A percentile compares a stretch with the other conserved stretches of the same genome.
Evolutionary conservation across 2,329 filamentous ascomycete species (phyloP).

Genomic region (Venturia aucupariae): DNA sequence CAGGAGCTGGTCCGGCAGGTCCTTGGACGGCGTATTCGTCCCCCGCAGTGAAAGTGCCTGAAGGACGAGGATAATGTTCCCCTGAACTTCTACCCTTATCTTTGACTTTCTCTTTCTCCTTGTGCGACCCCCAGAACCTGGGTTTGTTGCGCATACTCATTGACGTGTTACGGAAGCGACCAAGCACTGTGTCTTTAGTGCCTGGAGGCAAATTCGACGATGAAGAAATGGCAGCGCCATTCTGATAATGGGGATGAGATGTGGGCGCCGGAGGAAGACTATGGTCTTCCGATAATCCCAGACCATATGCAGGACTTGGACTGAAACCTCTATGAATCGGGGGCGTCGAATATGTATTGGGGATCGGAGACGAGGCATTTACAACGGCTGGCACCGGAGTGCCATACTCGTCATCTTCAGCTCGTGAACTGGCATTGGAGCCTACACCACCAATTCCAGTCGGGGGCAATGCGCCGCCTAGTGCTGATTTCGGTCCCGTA

Average conservation of each 20-base stretch:
- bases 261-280: conserved; percentile 4
- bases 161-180: conserved; percentile 59
- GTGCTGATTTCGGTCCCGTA: neutral
- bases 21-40: neutral
- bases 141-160: conserved; percentile 74
- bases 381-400: conserved; percentile 19
- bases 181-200: conserved; percentile 37
- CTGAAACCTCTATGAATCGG: neutral
- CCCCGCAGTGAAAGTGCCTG: neutral
- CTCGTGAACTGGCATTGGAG: conserved; percentile 3
- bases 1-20: neutral
- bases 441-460: neutral
- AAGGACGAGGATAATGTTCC: conserved; percentile 9
- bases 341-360: neutral
- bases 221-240: conserved; percentile 24
- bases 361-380: conserved; percentile 45
- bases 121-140: conserved; percentile 49
- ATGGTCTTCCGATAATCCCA: conserved; percentile 44
- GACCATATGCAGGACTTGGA: conserved; percentile 26
- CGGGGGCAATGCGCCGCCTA: neutral
- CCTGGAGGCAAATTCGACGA: neutral
- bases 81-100: conserved; percentile 17
- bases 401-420: conserved; percentile 1
- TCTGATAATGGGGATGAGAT: conserved; percentile 29
- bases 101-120: conserved; percentile 25